phyloP scores from a whole-genome alignment of 2,329 filamentous ascomycete genomes.

The Cyanodermella asteris region DNA sequence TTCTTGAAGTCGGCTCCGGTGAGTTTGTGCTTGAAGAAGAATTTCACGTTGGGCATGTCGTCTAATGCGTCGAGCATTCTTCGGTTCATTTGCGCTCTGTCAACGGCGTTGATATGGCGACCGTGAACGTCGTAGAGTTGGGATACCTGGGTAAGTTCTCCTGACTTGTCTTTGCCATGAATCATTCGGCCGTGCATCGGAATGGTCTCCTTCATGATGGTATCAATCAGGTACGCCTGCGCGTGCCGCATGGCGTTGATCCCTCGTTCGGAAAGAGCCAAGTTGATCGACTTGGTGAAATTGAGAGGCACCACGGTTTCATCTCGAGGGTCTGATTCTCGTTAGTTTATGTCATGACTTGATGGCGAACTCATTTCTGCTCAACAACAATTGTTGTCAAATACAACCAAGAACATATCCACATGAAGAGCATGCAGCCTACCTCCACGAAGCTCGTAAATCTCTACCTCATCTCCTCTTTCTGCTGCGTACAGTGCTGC shows the following conservation, averaged over 20 bases:
- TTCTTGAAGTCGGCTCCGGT: slow-evolving; percentile 66
- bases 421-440: no score
- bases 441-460: slow-evolving; percentile 89
- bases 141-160: slow-evolving; percentile 50
- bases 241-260: slow-evolving; percentile 67
- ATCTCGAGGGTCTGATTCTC: slow-evolving; percentile 54
- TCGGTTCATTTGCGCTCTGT: slow-evolving; percentile 65
- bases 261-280: slow-evolving; percentile 81
- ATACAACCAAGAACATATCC: no score
- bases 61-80: slow-evolving; percentile 66
- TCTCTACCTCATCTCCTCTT: slow-evolving; percentile 70
- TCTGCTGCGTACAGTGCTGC: slow-evolving; percentile 82
- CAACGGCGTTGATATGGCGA: slow-evolving; percentile 67
- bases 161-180: slow-evolving; percentile 44
- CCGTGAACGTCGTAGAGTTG: slow-evolving; percentile 83
- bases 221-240: slow-evolving; percentile 45
- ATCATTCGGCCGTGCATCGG: slow-evolving; percentile 97
- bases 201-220: slow-evolving; percentile 56
- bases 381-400: no score
- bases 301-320: slow-evolving; percentile 67
- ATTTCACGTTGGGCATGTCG: slow-evolving; percentile 63
- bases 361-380: no score
- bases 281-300: slow-evolving; percentile 96
- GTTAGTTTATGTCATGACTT: no score
- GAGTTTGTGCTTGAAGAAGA: slow-evolving; percentile 87